Evolutionary conservation across 495 filamentous ascomycete species (phyloP).

Genomic region (Sabuloglossum arenarium): DNA sequence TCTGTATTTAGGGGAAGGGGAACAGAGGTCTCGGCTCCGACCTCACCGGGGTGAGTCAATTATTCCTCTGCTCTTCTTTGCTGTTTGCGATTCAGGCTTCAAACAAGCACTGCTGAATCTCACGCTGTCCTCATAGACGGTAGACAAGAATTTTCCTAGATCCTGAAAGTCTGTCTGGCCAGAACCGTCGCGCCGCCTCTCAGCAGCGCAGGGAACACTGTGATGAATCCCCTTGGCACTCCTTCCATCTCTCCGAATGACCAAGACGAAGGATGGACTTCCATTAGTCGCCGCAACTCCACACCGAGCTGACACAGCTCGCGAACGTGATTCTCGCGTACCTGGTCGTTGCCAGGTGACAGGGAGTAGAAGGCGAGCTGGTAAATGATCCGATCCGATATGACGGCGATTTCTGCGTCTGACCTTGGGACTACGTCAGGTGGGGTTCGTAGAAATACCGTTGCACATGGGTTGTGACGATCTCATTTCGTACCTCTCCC

Average conservation of each 20-base stretch:
- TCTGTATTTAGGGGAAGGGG: too few species aligned
- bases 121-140: too few species aligned
- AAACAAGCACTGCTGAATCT: too few species aligned
- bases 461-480: too few species aligned
- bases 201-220: background rate
- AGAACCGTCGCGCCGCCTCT: background rate
- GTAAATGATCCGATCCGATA: background rate
- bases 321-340: background rate
- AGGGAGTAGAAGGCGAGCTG: background rate
- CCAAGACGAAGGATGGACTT: background rate
- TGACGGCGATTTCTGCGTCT: background rate
- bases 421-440: background rate
- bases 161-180: background rate
- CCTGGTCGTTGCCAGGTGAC: background rate
- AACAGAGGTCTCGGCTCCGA: too few species aligned
- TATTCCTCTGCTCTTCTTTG: too few species aligned
- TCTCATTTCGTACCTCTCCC: background rate
- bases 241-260: background rate
- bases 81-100: too few species aligned
- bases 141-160: too few species aligned
- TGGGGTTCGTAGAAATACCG: background rate
- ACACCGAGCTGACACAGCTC: background rate
- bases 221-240: too few species aligned
- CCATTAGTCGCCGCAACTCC: background rate
- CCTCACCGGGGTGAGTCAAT: too few species aligned